Evolutionary conservation across 495 filamentous ascomycete genomes (phyloP), one percentile per base, ranked within the genome.

Genomic region (Daldinia decipiens): DNA sequence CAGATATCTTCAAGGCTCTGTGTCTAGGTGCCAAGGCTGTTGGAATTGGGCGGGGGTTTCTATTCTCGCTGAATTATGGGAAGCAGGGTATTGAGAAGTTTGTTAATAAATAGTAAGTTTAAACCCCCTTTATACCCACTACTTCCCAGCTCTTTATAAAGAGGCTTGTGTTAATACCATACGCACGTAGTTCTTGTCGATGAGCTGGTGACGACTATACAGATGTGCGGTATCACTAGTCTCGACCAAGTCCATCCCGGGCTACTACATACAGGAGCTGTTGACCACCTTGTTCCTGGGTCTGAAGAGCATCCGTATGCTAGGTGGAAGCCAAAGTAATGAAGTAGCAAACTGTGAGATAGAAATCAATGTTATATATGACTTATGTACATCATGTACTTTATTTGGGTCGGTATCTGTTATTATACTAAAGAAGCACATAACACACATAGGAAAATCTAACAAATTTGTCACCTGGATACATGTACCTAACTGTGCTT

Each of bases 151-250:
- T 4, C 11, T n/a, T 29, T 53, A 31, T 53, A n/a, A 47, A 47
- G 8, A 47, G 43, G 43, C 43, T 24, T 5, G 8, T 24, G 9
- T 7, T 53, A 36, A 24, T 34, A 62, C 59, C 63, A 31, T 47
- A 43, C 57, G 43, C 8, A 56, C 71, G 76, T 59, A 92, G 90
- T 94, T 12, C 80, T 95, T 62, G 87, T 87, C 72, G 92, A 94
- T 71, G 93, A 95, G 74, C 78, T 95, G 34, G 87, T 91, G 71
- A 91, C 88, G 4, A 88, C 92, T 5, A 95, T 95, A 92, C 86
- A 88, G 39, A 89, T 93, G 79, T 88, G 85, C 65, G 92, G 91
- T 3, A 86, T 95, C 36, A 93, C 89, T 27, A 83, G 89, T 60
- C 80, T 95, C 7, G 83, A 86, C n/a, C 83, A 93, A 79, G 86